Percentiles rank a stretch among this genome's conserved stretches.
These are phyloP conservation scores for Berberis thunbergii DNA, from an alignment of 164 flowering plant genomes.

Conservation along the genomic window DNA sequence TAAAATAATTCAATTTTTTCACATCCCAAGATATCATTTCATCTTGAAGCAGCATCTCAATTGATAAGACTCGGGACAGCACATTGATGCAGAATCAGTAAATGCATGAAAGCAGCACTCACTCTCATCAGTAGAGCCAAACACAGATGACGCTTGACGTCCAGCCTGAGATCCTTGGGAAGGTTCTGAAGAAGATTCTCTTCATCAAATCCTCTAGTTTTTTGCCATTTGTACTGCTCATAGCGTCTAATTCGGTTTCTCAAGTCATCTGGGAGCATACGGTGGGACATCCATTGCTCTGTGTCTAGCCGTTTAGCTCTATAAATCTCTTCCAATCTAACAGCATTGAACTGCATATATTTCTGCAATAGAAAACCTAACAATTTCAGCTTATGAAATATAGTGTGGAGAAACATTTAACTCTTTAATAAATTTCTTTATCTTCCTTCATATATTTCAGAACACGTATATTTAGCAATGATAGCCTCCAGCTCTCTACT, in stretches of 20 bases:
- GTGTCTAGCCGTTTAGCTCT: conserved; percentile 56
- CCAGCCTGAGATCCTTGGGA: conserved; percentile 60
- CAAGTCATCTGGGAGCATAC: conserved; percentile 45
- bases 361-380: conserved; percentile 27
- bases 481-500: too few relatives aligned
- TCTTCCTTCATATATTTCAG: too few relatives aligned
- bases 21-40: too few relatives aligned
- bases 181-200: conserved; percentile 40
- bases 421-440: too few relatives aligned
- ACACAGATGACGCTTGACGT: conserved; percentile 57
- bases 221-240: conserved; percentile 63
- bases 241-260: conserved; percentile 47
- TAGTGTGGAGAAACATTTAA: too few relatives aligned
- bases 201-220: conserved; percentile 62
- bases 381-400: neutral
- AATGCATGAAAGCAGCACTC: conserved; percentile 16
- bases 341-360: conserved; percentile 49
- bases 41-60: too few relatives aligned
- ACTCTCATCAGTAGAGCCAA: conserved; percentile 45
- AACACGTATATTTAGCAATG: too few relatives aligned
- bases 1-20: too few relatives aligned
- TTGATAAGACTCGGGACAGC: too few relatives aligned
- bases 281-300: conserved; percentile 71
- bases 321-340: conserved; percentile 50
- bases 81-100: too few relatives aligned